Percentiles rank a stretch among this genome's conserved stretches.
These are phyloP conservation scores for Straminergon stramineum DNA, from an alignment of 225 moss, liverwort and hornwort genomes.

Conservation along the genomic window DNA sequence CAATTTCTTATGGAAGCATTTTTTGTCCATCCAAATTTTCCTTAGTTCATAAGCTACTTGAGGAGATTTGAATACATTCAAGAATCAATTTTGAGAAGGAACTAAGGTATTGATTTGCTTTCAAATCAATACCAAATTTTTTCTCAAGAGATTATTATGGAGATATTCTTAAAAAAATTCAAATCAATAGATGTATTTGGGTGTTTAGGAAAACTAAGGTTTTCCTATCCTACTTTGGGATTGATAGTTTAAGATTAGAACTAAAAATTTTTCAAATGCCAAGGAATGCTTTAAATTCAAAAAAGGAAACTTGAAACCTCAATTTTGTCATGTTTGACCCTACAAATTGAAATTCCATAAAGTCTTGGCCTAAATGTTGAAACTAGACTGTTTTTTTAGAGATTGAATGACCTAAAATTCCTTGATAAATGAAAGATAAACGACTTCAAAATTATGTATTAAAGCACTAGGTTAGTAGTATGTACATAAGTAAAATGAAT, in stretches of 20 bases:
- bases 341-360: background rate
- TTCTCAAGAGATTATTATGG: background rate
- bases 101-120: rapidly evolving
- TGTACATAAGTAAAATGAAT: background rate
- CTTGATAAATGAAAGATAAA: background rate
- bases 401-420: background rate
- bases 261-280: background rate
- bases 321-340: background rate
- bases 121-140: background rate
- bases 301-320: background rate
- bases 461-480: background rate
- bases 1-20: background rate
- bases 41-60: background rate
- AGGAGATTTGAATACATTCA: background rate
- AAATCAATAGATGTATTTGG: rapidly evolving
- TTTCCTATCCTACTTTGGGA: rapidly evolving
- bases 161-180: background rate
- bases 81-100: background rate
- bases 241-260: background rate
- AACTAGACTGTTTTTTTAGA: background rate
- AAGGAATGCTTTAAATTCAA: background rate
- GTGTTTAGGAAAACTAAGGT: rapidly evolving
- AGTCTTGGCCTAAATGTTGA: background rate
- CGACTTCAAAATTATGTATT: rapidly evolving
- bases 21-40: background rate